Percentiles rank a stretch among this genome's conserved stretches.
Evolutionary conservation across 139 green algal species (phyloP).

Genomic region (Gonium pectorale): DNA sequence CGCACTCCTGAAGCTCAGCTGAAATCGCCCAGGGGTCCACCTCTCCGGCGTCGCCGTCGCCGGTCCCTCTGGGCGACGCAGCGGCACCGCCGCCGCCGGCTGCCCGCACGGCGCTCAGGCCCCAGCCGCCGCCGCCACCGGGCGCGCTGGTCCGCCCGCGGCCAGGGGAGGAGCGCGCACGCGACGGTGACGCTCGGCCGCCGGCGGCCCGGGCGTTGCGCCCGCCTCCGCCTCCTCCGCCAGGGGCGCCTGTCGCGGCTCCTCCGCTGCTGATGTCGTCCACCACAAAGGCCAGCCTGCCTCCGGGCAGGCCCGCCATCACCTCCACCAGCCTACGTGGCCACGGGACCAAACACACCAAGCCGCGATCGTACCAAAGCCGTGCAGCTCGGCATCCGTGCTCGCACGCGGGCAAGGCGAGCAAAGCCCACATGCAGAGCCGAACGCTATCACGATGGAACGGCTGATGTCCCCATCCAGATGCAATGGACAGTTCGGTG

Average conservation of each 20-base stretch:
- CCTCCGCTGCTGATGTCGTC: too few relatives aligned
- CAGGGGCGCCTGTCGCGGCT: not conserved
- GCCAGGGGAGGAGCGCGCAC: too few relatives aligned
- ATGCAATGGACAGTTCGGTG: too few relatives aligned
- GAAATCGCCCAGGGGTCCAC: not conserved
- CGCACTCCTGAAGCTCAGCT: conserved; percentile 1
- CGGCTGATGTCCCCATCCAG: not conserved
- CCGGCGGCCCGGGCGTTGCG: not conserved
- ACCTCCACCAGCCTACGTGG: conserved; percentile 2
- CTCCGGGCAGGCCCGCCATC: not conserved
- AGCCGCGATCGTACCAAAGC: too few relatives aligned
- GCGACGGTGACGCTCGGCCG: not conserved
- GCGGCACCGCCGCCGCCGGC: not conserved
- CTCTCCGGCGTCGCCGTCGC: not conserved
- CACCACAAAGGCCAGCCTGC: not conserved
- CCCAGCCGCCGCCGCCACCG: not conserved
- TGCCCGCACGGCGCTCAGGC: not conserved
- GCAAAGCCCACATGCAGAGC: not conserved
- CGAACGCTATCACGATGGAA: not conserved
- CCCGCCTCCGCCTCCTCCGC: not conserved
- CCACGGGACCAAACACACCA: not conserved
- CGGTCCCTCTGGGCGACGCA: not conserved
- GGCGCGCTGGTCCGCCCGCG: not conserved
- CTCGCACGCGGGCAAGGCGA: too few relatives aligned
- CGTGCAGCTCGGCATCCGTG: too few relatives aligned